Conservation (phyloP, 768 basidiomycete genomes). For the Kwoniella bestiolae region DNA sequence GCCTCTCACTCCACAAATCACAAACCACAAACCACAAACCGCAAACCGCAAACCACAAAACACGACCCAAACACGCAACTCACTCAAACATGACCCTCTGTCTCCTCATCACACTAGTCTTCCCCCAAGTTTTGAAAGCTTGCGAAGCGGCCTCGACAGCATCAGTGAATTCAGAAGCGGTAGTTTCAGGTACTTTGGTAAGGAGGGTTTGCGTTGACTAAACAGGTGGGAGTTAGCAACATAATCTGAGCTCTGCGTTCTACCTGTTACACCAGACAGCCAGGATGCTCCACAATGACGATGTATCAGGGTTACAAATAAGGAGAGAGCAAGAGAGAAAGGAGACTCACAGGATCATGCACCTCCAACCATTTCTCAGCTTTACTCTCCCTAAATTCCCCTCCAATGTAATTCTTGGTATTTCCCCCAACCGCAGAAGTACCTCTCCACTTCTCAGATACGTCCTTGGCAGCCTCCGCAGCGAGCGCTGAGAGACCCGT, state of each 20-base stretch:
- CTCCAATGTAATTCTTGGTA: slow-evolving; percentile 90
- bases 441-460: slow-evolving; percentile 69
- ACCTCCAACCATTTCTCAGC: slow-evolving; percentile 81
- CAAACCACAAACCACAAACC: no score
- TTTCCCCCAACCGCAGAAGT: slow-evolving; percentile 81
- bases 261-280: no score
- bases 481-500: slow-evolving; percentile 30
- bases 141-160: slow-evolving; percentile 81
- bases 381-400: slow-evolving; percentile 83
- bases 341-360: slow-evolving; percentile 75
- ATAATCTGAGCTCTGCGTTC: not conserved
- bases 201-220: slow-evolving; percentile 90
- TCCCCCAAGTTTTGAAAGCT: slow-evolving; percentile 88
- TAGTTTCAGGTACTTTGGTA: slow-evolving; percentile 87
- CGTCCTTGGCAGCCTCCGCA: slow-evolving; percentile 39
- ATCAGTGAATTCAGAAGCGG: slow-evolving; percentile 74
- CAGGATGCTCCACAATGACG: no score
- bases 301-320: no score
- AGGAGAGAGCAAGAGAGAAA: not conserved
- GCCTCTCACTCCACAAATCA: no score
- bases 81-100: slow-evolving; percentile 90
- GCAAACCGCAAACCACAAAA: no score
- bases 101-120: slow-evolving; percentile 78
- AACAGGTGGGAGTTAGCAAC: not conserved
- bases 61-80: slow-evolving; percentile 50